A percentile compares a stretch with the other conserved stretches of the same genome.
phyloP scores from a whole-genome alignment of 495 filamentous ascomycete genomes.

The Friedmanniomyces simplex region DNA sequence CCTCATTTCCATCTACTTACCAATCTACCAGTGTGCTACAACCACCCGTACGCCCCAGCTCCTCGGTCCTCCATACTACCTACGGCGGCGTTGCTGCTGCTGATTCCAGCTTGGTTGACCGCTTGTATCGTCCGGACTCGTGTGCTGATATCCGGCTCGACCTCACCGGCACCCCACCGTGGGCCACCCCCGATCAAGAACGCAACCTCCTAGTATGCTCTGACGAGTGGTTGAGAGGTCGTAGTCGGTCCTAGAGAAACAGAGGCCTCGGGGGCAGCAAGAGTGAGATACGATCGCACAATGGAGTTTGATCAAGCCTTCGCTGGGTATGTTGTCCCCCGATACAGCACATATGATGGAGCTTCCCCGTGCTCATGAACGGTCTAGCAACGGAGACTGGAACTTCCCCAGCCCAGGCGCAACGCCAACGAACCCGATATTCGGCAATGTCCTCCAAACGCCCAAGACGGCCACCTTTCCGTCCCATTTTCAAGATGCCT shows the following conservation, averaged over 20 bases:
- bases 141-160: too few relatives aligned
- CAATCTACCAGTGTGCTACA: too few relatives aligned
- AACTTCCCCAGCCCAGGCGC: slow-evolving; percentile 32
- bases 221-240: neutral
- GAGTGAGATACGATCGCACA: neutral
- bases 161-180: neutral
- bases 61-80: too few relatives aligned
- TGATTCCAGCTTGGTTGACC: too few relatives aligned
- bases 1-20: neutral
- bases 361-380: neutral
- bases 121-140: too few relatives aligned
- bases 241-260: neutral
- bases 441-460: slow-evolving; percentile 24
- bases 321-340: slow-evolving; percentile 9
- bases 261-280: neutral
- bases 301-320: slow-evolving; percentile 21
- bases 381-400: slow-evolving; percentile 24
- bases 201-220: neutral
- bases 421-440: slow-evolving; percentile 27
- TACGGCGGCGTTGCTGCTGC: too few relatives aligned
- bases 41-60: too few relatives aligned
- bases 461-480: slow-evolving; percentile 27
- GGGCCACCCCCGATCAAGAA: neutral
- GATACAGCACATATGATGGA: neutral
- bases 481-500: slow-evolving; percentile 34